phyloP scores from a whole-genome alignment of 2,329 filamentous ascomycete species.

The Rhynchosporium secalis region DNA sequence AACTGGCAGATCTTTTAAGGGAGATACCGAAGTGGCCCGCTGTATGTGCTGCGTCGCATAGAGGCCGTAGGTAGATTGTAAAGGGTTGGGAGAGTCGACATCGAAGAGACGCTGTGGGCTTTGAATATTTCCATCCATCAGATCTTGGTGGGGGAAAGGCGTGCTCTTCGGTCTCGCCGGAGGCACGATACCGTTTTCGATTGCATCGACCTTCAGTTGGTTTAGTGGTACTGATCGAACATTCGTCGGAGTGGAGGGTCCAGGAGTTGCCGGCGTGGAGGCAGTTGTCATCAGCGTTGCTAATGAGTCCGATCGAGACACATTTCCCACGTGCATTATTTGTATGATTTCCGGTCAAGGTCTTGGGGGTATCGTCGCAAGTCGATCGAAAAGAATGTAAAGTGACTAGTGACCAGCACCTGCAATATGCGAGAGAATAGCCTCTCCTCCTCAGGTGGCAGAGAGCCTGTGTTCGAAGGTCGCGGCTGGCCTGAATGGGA shows the following conservation, averaged over 20 bases:
- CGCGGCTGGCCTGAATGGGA: background rate
- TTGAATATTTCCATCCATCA: constrained; percentile 34
- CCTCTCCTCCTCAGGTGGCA: too few relatives aligned
- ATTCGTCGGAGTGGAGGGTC: constrained; percentile 39
- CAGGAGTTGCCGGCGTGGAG: constrained; percentile 38
- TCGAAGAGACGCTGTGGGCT: constrained; percentile 25
- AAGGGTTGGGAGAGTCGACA: constrained; percentile 20
- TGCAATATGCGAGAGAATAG: background rate
- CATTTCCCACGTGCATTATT: constrained; percentile 11
- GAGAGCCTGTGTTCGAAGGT: background rate
- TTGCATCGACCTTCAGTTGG: constrained; percentile 31
- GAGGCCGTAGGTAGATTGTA: constrained; percentile 4
- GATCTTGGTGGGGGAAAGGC: constrained; percentile 38
- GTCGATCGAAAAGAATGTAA: background rate
- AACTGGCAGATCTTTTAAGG: constrained; percentile 53
- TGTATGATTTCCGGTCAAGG: too few relatives aligned
- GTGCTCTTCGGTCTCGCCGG: constrained; percentile 39
- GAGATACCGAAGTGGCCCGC: constrained; percentile 21
- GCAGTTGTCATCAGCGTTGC: constrained; percentile 36
- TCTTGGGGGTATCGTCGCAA: background rate
- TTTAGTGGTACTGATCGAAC: constrained; percentile 31
- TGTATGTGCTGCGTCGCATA: background rate
- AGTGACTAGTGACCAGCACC: background rate
- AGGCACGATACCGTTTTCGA: constrained; percentile 34
- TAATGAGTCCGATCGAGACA: constrained; percentile 26